phyloP scores from a whole-genome alignment of 1,139 yeast genomes.

The Magnusiomyces tetraspermus region DNA sequence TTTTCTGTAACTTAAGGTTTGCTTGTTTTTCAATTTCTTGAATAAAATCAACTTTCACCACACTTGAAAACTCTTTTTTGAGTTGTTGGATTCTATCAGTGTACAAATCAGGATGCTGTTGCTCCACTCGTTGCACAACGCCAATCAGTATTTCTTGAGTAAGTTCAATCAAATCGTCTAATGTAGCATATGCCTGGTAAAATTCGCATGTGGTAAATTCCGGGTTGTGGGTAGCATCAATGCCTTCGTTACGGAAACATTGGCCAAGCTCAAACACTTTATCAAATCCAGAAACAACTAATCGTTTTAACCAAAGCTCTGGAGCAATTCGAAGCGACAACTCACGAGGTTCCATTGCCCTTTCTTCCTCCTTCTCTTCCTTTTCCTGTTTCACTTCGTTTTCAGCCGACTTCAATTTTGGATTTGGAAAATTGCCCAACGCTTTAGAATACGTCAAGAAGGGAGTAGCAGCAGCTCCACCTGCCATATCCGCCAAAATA shows the following conservation, averaged over 20 bases:
- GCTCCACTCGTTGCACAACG: conserved; percentile 29
- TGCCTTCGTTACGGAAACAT: conserved; percentile 83
- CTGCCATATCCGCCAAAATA: conserved; percentile 53
- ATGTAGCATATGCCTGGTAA: conserved; percentile 67
- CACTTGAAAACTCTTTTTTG: conserved; percentile 12
- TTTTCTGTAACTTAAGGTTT: conserved; percentile 23
- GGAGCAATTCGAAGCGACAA: conserved; percentile 82
- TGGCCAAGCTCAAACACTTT: conserved; percentile 79
- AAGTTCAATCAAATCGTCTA: conserved; percentile 55
- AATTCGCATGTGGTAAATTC: conserved; percentile 93
- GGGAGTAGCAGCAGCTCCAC: conserved; percentile 89
- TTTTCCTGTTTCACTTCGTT: neutral
- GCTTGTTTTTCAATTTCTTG: conserved; percentile 41
- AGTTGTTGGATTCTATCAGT: conserved; percentile 9
- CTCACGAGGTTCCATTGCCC: conserved; percentile 16
- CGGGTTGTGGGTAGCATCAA: conserved; percentile 89
- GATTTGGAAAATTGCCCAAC: conserved; percentile 29
- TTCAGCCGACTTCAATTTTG: neutral
- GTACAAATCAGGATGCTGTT: neutral
- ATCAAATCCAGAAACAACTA: conserved; percentile 78
- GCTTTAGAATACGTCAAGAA: conserved; percentile 53
- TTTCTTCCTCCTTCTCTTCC: conserved; percentile 8
- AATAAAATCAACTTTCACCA: conserved; percentile 39
- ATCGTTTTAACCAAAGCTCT: conserved; percentile 80
- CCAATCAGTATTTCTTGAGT: conserved; percentile 50